Evolutionary conservation across 2,329 filamentous ascomycete genomes (phyloP).

Genomic region (Westerdykella aurantiaca): DNA sequence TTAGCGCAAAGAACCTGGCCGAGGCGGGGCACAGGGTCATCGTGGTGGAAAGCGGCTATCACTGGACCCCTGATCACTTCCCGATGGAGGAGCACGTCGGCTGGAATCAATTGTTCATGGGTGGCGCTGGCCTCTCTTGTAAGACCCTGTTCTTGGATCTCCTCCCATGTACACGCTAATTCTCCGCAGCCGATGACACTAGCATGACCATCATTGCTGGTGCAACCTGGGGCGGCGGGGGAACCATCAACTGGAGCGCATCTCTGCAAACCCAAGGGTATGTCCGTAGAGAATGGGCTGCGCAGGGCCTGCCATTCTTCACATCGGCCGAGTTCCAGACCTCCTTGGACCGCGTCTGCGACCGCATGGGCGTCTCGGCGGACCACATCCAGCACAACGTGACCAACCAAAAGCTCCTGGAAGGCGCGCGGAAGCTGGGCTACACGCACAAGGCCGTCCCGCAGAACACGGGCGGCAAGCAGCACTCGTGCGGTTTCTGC

Average conservation of each 20-base stretch:
- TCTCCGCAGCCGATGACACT: slow-evolving; percentile 32
- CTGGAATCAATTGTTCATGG: slow-evolving; percentile 62
- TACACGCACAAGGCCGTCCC: slow-evolving; percentile 64
- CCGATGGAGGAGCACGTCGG: slow-evolving; percentile 65
- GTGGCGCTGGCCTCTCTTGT: slow-evolving; percentile 54
- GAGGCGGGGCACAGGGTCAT: slow-evolving; percentile 70
- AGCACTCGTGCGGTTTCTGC: slow-evolving; percentile 67
- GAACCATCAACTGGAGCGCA: slow-evolving; percentile 79
- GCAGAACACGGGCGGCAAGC: slow-evolving; percentile 69
- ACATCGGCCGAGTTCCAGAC: slow-evolving; percentile 66
- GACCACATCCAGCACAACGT: slow-evolving; percentile 66
- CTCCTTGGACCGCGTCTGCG: slow-evolving; percentile 73
- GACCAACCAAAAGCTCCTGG: slow-evolving; percentile 64
- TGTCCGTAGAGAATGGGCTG: slow-evolving; percentile 77
- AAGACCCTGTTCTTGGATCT: slow-evolving; percentile 1
- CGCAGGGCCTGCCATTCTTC: slow-evolving; percentile 65
- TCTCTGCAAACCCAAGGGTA: slow-evolving; percentile 64
- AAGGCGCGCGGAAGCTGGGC: slow-evolving; percentile 68
- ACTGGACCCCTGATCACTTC: slow-evolving; percentile 65
- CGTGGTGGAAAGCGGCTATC: slow-evolving; percentile 76
- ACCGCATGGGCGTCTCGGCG: slow-evolving; percentile 68
- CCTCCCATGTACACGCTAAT: slow-evolving; percentile 1
- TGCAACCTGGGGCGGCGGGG: slow-evolving; percentile 76
- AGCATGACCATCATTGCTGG: slow-evolving; percentile 60
- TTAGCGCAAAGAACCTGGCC: slow-evolving; percentile 73